Evolutionary conservation across 2,329 filamentous ascomycete species (phyloP), one percentile per base, ranked within the genome.

Genomic region (Fusarium pseudonygamai): DNA sequence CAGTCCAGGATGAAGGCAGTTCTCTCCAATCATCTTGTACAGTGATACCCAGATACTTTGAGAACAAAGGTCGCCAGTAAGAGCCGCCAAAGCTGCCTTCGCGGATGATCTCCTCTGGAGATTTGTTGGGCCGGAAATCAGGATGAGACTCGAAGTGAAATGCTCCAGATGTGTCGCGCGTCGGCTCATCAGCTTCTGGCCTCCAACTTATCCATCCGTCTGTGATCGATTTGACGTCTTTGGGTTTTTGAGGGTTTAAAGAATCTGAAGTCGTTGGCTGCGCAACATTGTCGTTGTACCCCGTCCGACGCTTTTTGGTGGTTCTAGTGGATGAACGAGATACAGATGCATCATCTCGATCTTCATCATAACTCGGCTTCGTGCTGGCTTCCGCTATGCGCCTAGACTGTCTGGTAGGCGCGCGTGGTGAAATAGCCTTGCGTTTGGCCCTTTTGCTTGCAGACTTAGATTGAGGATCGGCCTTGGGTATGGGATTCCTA

Each of bases 21-120:
- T 69, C 65, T 24, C 24, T 69, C 67, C 67, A 69, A 3, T 69
- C 67, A 24, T 45, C 65, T 20, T 53, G 14, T 2, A 69, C 32
- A 2, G 52, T 69, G 9, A 43, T 40, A 1, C 13, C 26, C 1
- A 69, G 36, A 13, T 28, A 40, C 7, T 69, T 69, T 0, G 67
- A 69, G 36, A 46, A 58, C 1, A 69, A 24, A 2, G 67, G 59
- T 11, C 67, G 36, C 67, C 67, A 69, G 15, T 69, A 69, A 13
- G 67, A 69, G 16, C 65, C 67, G 0, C 67, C 67, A 28, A 69
- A 69, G n/a, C 65, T 69, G 39, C 67, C 67, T 13, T 69, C 67
- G 0, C 67, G 67, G 1, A 69, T 69, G 12, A 69, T 69, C 6
- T 69, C 65, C 3, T 69, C 45, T 3, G 67, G 67, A 4, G 67